phyloP scores from a whole-genome alignment of 345 rosid genomes.

The Conringia planisiliqua region DNA sequence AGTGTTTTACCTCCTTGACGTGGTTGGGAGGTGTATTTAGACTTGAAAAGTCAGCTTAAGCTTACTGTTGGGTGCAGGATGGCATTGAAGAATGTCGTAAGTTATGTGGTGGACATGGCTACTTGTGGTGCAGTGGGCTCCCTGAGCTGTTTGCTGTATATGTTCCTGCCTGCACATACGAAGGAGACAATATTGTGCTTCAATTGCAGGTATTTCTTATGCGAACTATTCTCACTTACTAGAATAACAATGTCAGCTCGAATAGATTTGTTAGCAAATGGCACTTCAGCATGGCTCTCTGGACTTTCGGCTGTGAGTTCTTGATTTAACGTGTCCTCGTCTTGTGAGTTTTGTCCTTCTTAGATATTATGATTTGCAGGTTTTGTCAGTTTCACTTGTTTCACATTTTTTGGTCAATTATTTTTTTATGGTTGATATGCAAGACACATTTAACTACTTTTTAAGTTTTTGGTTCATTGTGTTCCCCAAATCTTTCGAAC shows the following conservation, averaged over 20 bases:
- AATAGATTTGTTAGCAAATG: neutral
- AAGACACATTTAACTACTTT: neutral
- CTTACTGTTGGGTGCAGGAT: constrained; percentile 52
- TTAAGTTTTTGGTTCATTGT: neutral
- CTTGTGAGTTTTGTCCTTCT: neutral
- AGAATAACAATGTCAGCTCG: neutral
- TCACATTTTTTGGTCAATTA: neutral
- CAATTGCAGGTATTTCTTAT: constrained; percentile 66
- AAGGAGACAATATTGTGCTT: constrained; percentile 94
- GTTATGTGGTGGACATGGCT: constrained; percentile 99
- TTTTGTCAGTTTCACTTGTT: neutral
- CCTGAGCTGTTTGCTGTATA: constrained; percentile 96
- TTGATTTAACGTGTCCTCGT: neutral
- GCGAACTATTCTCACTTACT: neutral
- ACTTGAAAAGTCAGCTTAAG: constrained; percentile 11
- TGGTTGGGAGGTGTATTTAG: constrained; percentile 1
- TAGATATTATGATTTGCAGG: neutral
- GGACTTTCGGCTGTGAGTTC: neutral
- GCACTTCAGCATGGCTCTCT: constrained; percentile 3
- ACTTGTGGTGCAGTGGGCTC: constrained; percentile 90
- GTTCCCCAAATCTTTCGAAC: neutral
- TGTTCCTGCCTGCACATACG: constrained; percentile 94
- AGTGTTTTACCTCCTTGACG: neutral
- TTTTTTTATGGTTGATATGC: neutral
- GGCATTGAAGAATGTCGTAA: constrained; percentile 98